Evolutionary conservation across 1,139 yeast species (phyloP).

Genomic region (Yarrowia galli): DNA sequence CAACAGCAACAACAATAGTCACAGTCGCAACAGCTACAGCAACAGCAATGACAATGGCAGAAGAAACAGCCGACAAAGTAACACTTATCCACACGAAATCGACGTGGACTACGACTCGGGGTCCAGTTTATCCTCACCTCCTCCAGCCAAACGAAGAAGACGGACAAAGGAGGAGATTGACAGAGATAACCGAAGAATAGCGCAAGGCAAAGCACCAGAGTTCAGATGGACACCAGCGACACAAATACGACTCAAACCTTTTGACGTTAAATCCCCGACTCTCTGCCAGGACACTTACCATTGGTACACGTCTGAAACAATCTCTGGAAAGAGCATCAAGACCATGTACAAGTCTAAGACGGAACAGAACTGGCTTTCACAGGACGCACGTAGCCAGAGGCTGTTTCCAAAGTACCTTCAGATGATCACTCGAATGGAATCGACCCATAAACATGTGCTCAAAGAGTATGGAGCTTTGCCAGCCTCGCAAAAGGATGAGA

Average conservation of each 20-base stretch:
- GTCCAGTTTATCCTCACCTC: background rate
- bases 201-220: background rate
- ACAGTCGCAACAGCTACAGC: no score
- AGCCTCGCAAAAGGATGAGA: background rate
- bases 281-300: background rate
- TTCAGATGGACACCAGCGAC: background rate
- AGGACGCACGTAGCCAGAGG: background rate
- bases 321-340: constrained; percentile 7
- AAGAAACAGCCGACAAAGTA: background rate
- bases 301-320: background rate
- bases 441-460: constrained; percentile 1
- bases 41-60: background rate
- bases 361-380: constrained; percentile 2
- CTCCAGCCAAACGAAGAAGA: background rate
- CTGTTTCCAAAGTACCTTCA: background rate
- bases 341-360: background rate
- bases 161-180: constrained; percentile 4
- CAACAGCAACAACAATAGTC: background rate
- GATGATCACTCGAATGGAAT: background rate
- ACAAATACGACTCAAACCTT: background rate
- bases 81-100: background rate
- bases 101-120: background rate
- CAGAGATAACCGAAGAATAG: constrained; percentile 1
- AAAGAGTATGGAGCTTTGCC: background rate
- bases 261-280: background rate